phyloP scores from a whole-genome alignment of 2,329 filamentous ascomycete species.

The Dryadomyces quercivorus region DNA sequence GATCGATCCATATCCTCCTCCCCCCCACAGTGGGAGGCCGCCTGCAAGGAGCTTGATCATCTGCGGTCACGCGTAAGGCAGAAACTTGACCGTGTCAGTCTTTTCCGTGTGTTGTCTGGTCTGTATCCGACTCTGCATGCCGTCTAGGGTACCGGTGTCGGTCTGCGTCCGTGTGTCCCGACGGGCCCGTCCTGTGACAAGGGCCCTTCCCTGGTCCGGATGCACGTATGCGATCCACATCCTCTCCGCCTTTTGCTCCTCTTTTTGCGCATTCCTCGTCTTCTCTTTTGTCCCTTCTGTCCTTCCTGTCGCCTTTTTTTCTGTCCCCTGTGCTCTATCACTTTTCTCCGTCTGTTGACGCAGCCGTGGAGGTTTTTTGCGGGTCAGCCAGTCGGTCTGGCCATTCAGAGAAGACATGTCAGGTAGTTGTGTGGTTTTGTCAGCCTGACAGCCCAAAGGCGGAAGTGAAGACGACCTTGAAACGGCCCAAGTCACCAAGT shows the following conservation, averaged over 20 bases:
- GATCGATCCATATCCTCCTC: background rate
- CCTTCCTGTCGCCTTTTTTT: background rate
- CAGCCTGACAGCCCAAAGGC: background rate
- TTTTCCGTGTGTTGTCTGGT: background rate
- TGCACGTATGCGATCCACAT: no score
- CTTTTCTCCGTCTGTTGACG: background rate
- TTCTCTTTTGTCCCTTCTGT: background rate
- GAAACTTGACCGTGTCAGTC: background rate
- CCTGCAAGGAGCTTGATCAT: background rate
- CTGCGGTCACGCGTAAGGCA: background rate
- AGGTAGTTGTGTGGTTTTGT: no score
- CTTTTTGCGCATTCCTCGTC: no score
- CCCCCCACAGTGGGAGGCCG: background rate
- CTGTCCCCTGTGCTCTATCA: background rate
- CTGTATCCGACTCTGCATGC: background rate
- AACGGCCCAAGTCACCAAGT: no score
- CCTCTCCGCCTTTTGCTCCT: no score
- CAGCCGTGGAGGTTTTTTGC: no score
- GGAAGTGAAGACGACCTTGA: background rate
- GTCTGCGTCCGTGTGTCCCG: background rate
- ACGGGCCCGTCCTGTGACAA: no score
- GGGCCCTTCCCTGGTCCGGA: no score
- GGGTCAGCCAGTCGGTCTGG: no score
- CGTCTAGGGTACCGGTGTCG: background rate
- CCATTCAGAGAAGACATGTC: no score